A percentile compares a stretch with the other conserved stretches of the same genome.
These are phyloP conservation scores for Gnomoniopsis sp. DNA, from an alignment of 2,329 filamentous ascomycete genomes.

Conservation along the genomic window DNA sequence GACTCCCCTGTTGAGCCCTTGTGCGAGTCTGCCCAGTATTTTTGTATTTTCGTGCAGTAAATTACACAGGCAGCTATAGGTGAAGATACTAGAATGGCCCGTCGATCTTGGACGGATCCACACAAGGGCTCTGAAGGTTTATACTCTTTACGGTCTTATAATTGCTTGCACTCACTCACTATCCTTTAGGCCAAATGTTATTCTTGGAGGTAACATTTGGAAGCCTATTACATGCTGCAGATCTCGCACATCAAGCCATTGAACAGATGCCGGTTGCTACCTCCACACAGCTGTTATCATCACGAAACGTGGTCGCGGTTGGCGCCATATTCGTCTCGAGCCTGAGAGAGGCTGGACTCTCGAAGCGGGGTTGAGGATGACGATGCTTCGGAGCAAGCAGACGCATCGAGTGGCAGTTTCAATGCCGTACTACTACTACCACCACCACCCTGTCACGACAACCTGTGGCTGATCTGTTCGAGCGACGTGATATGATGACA, in stretches of 20 bases:
- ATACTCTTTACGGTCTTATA: not conserved
- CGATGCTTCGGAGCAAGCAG: conserved; percentile 6
- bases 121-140: not conserved
- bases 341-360: not conserved
- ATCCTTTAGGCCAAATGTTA: not conserved
- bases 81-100: not conserved
- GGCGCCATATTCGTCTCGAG: not conserved
- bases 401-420: not conserved
- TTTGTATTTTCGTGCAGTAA: no score
- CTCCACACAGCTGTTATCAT: not conserved
- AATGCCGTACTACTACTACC: not conserved
- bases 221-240: not conserved
- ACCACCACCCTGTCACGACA: not conserved
- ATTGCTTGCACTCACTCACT: conserved; percentile 11
- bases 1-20: no score
- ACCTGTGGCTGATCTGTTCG: not conserved
- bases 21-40: no score
- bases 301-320: conserved; percentile 5
- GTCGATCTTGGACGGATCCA: not conserved
- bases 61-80: no score
- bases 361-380: not conserved
- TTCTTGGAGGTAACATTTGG: conserved; percentile 8
- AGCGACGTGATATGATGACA: not conserved
- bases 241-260: no score
- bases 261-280: not conserved